Percentiles rank a stretch among this genome's conserved stretches.
phyloP scores from a whole-genome alignment of 345 rosid species.

The Dipteronia sinensis region DNA sequence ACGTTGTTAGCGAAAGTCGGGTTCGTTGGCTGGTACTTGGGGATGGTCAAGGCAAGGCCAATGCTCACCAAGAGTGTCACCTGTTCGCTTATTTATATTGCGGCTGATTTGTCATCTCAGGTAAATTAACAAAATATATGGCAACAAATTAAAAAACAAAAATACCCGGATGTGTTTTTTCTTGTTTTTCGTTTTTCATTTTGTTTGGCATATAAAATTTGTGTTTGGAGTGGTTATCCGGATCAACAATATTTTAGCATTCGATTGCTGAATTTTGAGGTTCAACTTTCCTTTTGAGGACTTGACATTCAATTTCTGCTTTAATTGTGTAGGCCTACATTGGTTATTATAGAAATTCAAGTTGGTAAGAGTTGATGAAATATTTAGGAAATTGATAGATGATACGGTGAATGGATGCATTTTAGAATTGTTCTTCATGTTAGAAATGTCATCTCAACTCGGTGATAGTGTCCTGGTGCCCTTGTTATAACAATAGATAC shows the following conservation, averaged over 20 bases:
- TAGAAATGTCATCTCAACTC: neutral
- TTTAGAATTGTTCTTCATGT: neutral
- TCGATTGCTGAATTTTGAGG: neutral
- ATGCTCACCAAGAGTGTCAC: slow-evolving; percentile 78
- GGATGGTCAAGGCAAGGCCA: slow-evolving; percentile 80
- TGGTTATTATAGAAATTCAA: no score
- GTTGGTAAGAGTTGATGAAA: no score
- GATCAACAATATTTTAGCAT: neutral
- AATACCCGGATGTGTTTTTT: neutral
- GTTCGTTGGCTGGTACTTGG: slow-evolving; percentile 81
- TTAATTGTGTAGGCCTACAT: neutral
- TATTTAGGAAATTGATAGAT: neutral
- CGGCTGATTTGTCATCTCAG: slow-evolving; percentile 96
- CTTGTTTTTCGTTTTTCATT: neutral
- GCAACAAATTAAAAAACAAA: neutral
- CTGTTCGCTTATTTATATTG: slow-evolving; percentile 64
- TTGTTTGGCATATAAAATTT: neutral
- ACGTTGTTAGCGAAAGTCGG: slow-evolving; percentile 44
- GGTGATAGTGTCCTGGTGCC: no score
- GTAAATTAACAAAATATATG: slow-evolving; percentile 25
- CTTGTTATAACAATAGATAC: neutral
- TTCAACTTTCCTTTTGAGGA: no score
- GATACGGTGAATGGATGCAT: neutral
- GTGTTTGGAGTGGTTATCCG: neutral
- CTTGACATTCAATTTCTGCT: neutral